Percentiles rank a stretch among this genome's conserved stretches.
phyloP scores from a whole-genome alignment of 352 stramenopile species.

The Phytophthora europaea region DNA sequence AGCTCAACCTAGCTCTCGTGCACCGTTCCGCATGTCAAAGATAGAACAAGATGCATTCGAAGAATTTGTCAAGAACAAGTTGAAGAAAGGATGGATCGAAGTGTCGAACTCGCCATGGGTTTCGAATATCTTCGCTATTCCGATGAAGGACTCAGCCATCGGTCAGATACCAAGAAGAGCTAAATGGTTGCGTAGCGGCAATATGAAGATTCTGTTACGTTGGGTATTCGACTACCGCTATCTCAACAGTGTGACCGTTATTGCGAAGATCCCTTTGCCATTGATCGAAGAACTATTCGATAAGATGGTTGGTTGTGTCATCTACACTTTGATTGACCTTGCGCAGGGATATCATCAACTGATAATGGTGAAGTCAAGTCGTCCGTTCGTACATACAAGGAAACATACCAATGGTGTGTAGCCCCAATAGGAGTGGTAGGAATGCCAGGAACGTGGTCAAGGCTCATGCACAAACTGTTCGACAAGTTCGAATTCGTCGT shows the following conservation, averaged over 20 bases:
- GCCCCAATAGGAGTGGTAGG: slow-evolving; percentile 48
- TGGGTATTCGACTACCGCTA: slow-evolving; percentile 29
- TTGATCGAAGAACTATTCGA: slow-evolving; percentile 33
- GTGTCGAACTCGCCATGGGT: neutral
- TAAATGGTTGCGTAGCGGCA: slow-evolving; percentile 24
- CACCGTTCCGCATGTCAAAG: slow-evolving; percentile 23
- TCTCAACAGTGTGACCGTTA: slow-evolving; percentile 16
- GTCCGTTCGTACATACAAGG: slow-evolving; percentile 31
- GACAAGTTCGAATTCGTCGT: slow-evolving; percentile 42
- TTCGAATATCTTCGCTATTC: slow-evolving; percentile 26
- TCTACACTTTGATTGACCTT: slow-evolving; percentile 37
- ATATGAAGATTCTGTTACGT: slow-evolving; percentile 12
- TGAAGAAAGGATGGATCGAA: slow-evolving; percentile 26
- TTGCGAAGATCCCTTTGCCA: slow-evolving; percentile 26
- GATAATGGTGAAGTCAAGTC: slow-evolving; percentile 5
- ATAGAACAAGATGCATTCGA: slow-evolving; percentile 20
- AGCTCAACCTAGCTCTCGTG: slow-evolving; percentile 10
- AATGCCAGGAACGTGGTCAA: slow-evolving; percentile 50
- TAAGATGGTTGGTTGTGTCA: slow-evolving; percentile 14
- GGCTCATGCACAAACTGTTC: slow-evolving; percentile 45
- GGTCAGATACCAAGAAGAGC: neutral
- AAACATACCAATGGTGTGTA: slow-evolving; percentile 57
- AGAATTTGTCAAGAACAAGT: slow-evolving; percentile 20
- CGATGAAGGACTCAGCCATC: slow-evolving; percentile 7
- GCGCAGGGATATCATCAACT: slow-evolving; percentile 52